Evolutionary conservation across 257 asterid genomes (phyloP), one percentile per base, ranked within the genome.

Genomic region (Solanum virginianum): DNA sequence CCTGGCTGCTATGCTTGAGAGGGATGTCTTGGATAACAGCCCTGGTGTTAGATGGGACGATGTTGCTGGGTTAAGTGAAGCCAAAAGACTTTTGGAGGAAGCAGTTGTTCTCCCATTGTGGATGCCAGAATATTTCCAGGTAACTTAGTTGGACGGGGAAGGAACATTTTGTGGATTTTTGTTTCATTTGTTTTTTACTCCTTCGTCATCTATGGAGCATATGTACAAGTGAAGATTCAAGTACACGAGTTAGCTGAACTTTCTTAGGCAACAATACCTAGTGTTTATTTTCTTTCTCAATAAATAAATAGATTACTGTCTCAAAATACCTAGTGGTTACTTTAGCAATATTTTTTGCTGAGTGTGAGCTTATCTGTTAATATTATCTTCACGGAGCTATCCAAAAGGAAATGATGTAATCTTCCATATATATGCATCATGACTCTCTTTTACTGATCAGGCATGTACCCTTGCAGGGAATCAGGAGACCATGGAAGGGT

Each of bases 61-160:
- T 86, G 98, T 97, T 80, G 99, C 99, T 68, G 99, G 99, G 86
- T 91, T 97, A 83, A 92, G 89, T 83, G 99, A 97, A 91, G 99
- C 99, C 68, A 97, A 97, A 88, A 88, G 99, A 89, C 98, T 97
- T 89, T 85, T 95, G 53, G 99, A 97, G 92, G 99, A 97, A 92
- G 99, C 99, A 87, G 99, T 97, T 85, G 99, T 97, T 87, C 99
- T 97, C 87, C 99, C 99, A 20, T 85, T 97, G 24, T 97, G 97
- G 98, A 97, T 97, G 99, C 99, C 99, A 54, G 99, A 97, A 87
- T 97, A 97, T 90, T 97, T 97, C 89, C 98, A 97, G 99, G 99
- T 96, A 90, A 84, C 84, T 49, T 43, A 7, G 86, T 86, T 84
- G 53, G 54, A 47, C 71, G 39, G 10, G 71, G 82, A 81, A 54